Base-by-base conservation (phyloP, 768 basidiomycete species). In the Leccinum boreale region DNA sequence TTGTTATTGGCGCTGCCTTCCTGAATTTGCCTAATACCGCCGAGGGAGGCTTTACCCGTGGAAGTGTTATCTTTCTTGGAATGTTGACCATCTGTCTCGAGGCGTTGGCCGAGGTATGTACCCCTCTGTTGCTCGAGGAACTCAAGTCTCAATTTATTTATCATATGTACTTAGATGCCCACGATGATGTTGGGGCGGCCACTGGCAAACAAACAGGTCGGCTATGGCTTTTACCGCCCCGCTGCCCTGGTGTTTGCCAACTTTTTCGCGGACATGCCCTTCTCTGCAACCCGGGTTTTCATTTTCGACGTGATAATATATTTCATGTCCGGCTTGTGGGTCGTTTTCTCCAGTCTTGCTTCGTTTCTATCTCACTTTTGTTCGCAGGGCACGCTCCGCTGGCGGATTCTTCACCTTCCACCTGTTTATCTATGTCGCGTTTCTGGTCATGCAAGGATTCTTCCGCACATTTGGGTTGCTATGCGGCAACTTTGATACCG, bases 31-130 rank as follows among this genome's bases (percentile, higher is more conserved):
- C 91, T 2, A 65, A 79, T 14, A 86, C 88, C 0, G 83, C 93
- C 6, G 79, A 81, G 44, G 94, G 94, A 31, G 90, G 87, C 0
- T 97, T 97, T 74, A 93, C 92, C 24, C 84, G 93, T 60, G 92
- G 91, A 48, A 80, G 89, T 73, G 84, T 93, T 29, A 81, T 95
- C 53, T 94, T 94, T 69, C 72, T 79, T 39, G 84, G 84, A 15
- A 70, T 91, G 57, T 70, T 94, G 46, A 82, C 85, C 0, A 85
- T 84, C 48, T 82, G 82, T 67, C 75, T 91, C 53, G 85, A 90
- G 64, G 87, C 87, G 0, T 90, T 90, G 63, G 80, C 82, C 48
- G 90, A 88, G 77, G 81, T 84, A 69, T 26, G 73, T 70, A 52
- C 67, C 62, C 55, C 31, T 51, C 24, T 19, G n/a, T 29, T 4